Conservation (phyloP, 768 basidiomycete genomes). For the Suillus subalutaceus region DNA sequence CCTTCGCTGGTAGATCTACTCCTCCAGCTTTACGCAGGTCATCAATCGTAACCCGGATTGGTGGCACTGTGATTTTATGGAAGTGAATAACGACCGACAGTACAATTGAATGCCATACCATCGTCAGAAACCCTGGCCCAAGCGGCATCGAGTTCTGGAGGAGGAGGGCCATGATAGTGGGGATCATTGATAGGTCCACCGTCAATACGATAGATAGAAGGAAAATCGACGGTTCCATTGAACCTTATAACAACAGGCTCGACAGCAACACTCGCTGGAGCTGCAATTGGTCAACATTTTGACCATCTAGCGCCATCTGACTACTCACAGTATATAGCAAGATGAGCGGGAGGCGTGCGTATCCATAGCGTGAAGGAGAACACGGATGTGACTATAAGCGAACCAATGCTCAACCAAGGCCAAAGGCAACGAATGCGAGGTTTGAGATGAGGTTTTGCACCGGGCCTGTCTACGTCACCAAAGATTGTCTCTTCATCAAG, state of each 20-base stretch:
- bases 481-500: not conserved
- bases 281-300: slow-evolving; percentile 1
- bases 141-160: not conserved
- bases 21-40: slow-evolving; percentile 14
- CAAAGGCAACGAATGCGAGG: not conserved
- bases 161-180: not conserved
- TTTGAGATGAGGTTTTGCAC: not conserved
- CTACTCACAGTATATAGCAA: slow-evolving; percentile 2
- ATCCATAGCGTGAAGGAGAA: slow-evolving; percentile 15
- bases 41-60: slow-evolving; percentile 5
- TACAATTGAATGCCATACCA: not conserved
- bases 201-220: slow-evolving; percentile 10
- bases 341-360: not conserved
- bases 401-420: slow-evolving; percentile 11
- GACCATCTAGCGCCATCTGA: not conserved
- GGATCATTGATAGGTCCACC: not conserved
- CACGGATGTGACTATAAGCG: not conserved
- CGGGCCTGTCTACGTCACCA: not conserved
- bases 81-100: not conserved
- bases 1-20: slow-evolving; percentile 3
- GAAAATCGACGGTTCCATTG: slow-evolving; percentile 10
- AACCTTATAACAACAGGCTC: slow-evolving; percentile 12
- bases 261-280: slow-evolving; percentile 15
- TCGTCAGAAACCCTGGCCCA: slow-evolving; percentile 8
- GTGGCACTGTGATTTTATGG: slow-evolving; percentile 10